Evolutionary conservation across 495 filamentous ascomycete species (phyloP).

Genomic region (Bryoglossum gracile): DNA sequence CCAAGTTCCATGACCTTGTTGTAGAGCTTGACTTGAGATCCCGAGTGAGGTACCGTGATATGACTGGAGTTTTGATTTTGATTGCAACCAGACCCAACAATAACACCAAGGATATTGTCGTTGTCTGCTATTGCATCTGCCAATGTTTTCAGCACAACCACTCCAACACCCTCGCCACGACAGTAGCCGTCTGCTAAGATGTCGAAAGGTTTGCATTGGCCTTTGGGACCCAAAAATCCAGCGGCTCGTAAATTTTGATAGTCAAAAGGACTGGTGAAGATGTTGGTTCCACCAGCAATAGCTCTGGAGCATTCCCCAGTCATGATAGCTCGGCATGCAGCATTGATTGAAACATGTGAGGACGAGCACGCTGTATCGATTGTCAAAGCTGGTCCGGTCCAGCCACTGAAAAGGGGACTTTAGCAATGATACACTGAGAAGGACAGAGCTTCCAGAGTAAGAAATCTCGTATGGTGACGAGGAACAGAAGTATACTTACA

Average conservation of each 20-base stretch:
- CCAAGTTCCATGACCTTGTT: slow-evolving; percentile 38
- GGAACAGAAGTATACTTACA: too few relatives aligned
- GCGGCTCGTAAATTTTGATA: slow-evolving; percentile 28
- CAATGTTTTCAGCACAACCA: slow-evolving; percentile 53
- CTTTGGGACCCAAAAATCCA: slow-evolving; percentile 33
- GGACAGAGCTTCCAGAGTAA: too few relatives aligned
- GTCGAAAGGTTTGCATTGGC: slow-evolving; percentile 53
- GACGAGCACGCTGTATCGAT: slow-evolving; percentile 88
- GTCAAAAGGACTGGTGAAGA: background rate
- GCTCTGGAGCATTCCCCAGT: slow-evolving; percentile 39
- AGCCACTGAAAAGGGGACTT: too few relatives aligned
- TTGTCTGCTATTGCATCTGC: slow-evolving; percentile 46
- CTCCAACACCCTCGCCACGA: slow-evolving; percentile 55
- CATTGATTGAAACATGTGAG: slow-evolving; percentile 51
- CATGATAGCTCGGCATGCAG: slow-evolving; percentile 74
- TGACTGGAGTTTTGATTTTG: slow-evolving; percentile 50
- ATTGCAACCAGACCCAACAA: slow-evolving; percentile 50
- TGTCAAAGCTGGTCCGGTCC: slow-evolving; percentile 55
- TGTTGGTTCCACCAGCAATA: slow-evolving; percentile 19
- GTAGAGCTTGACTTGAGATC: slow-evolving; percentile 47
- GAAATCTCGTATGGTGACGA: too few relatives aligned
- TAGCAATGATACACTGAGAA: too few relatives aligned
- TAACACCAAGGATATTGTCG: slow-evolving; percentile 53
- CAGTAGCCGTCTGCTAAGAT: slow-evolving; percentile 56
- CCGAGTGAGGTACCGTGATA: slow-evolving; percentile 50